These are phyloP conservation scores for Dissoconium aciculare DNA, from an alignment of 2,329 filamentous ascomycete species.

Conservation along the genomic window DNA sequence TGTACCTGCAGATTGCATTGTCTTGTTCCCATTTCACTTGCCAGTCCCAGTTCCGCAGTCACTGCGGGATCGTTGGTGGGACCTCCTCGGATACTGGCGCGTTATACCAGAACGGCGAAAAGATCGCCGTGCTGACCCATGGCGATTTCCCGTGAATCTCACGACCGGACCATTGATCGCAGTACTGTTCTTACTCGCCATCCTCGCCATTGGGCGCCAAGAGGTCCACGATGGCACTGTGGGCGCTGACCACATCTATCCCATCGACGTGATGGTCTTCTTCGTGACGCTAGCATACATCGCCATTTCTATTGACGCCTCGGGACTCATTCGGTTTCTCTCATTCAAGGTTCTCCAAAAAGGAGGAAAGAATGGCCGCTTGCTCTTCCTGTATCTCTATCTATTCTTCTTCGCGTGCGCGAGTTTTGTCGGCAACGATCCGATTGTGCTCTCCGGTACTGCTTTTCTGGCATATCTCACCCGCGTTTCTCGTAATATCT, in stretches of 20 bases:
- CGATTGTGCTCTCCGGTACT: constrained; percentile 59
- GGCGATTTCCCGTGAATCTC: constrained; percentile 52
- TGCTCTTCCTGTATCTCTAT: constrained; percentile 59
- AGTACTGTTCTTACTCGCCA: constrained; percentile 56
- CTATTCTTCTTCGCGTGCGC: constrained; percentile 55
- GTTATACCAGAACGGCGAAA: constrained; percentile 33
- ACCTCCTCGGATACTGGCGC: constrained; percentile 33
- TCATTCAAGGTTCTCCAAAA: constrained; percentile 56
- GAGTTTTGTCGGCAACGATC: constrained; percentile 58
- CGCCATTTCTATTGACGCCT: constrained; percentile 62
- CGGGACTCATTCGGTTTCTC: constrained; percentile 54
- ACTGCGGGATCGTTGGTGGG: constrained; percentile 33
- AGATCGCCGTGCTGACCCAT: constrained; percentile 16
- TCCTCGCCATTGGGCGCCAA: constrained; percentile 48
- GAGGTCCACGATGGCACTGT: constrained; percentile 57
- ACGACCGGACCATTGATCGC: constrained; percentile 56
- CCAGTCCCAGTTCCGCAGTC: constrained; percentile 44
- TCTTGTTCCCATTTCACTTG: constrained; percentile 54
- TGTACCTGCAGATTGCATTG: constrained; percentile 42
- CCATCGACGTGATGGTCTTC: constrained; percentile 60
- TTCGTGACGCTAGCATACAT: constrained; percentile 59
- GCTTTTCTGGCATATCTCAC: constrained; percentile 67
- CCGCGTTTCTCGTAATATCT: constrained; percentile 56
- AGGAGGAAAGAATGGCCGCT: constrained; percentile 51
- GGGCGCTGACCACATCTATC: constrained; percentile 49